These are phyloP conservation scores for Knoxdaviesia capensis DNA, from an alignment of 2,329 filamentous ascomycete genomes.

Conservation along the genomic window DNA sequence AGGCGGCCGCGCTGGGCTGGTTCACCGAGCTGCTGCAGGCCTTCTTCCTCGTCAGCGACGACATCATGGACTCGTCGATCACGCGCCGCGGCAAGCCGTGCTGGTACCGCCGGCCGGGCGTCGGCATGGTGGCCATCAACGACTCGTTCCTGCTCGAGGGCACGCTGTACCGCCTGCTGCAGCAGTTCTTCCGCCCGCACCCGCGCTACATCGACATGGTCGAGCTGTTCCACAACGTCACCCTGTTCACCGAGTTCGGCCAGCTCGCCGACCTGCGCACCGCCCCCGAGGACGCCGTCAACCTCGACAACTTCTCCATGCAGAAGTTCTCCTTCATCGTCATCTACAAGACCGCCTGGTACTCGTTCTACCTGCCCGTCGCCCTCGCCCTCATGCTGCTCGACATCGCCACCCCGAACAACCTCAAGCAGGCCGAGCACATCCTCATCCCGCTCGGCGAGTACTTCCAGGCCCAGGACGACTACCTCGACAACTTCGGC, in stretches of 20 bases:
- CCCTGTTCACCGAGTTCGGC: constrained; percentile 86
- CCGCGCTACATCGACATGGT: constrained; percentile 76
- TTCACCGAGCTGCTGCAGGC: constrained; percentile 95
- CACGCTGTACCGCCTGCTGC: constrained; percentile 75
- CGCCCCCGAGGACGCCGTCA: constrained; percentile 79
- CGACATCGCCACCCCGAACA: constrained; percentile 66
- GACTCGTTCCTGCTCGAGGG: constrained; percentile 92
- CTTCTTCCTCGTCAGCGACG: constrained; percentile 95
- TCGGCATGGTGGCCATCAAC: constrained; percentile 96
- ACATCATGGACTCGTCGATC: constrained; percentile 95
- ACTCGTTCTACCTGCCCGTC: constrained; percentile 96
- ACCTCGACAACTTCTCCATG: constrained; percentile 88
- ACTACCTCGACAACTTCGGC: constrained; percentile 97
- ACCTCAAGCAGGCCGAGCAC: constrained; percentile 72
- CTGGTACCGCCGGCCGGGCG: constrained; percentile 81
- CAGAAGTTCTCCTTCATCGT: constrained; percentile 97
- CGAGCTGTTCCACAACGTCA: constrained; percentile 90
- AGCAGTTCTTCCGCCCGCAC: constrained; percentile 82
- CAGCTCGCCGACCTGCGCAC: constrained; percentile 91
- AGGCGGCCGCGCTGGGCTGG: constrained; percentile 79
- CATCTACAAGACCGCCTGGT: constrained; percentile 98
- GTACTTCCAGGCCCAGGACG: constrained; percentile 98
- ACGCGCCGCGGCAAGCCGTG: constrained; percentile 87
- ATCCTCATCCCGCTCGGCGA: constrained; percentile 95
- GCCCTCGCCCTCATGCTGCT: constrained; percentile 76